Evolutionary conservation across 441 rosid genomes (phyloP).

Genomic region (Aquilaria agallochum): DNA sequence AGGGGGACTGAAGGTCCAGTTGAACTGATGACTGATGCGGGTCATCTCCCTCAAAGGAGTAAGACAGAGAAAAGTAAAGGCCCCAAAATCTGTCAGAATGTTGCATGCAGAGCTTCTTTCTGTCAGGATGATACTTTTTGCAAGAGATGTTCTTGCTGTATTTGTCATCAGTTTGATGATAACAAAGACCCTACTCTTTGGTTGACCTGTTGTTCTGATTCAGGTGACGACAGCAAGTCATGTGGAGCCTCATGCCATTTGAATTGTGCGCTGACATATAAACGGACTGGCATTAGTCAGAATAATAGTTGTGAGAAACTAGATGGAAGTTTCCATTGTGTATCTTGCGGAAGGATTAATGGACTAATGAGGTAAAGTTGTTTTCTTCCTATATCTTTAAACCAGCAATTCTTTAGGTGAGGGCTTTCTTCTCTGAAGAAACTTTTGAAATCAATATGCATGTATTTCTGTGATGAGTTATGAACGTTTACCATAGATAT

Average conservation of each 20-base stretch:
- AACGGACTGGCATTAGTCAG: constrained; percentile 34
- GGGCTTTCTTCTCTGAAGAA: no score
- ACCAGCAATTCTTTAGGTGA: no score
- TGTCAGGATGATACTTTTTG: constrained; percentile 13
- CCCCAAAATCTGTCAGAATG: constrained; percentile 33
- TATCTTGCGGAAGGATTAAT: constrained; percentile 44
- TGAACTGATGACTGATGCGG: constrained; percentile 1
- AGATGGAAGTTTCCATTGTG: constrained; percentile 45
- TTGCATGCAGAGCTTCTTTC: constrained; percentile 44
- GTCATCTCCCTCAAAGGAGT: constrained; percentile 1
- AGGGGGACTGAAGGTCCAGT: constrained; percentile 11
- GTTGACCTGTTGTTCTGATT: constrained; percentile 47
- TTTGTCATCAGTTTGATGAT: constrained; percentile 49
- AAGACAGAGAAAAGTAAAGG: constrained; percentile 7
- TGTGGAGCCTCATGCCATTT: constrained; percentile 58
- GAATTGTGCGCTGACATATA: constrained; percentile 37
- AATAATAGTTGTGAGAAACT: constrained; percentile 21
- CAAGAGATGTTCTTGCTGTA: constrained; percentile 47
- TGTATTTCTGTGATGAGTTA: no score
- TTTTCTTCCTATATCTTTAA: constrained; percentile 3
- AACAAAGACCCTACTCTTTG: constrained; percentile 67
- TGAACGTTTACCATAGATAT: no score
- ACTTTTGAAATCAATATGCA: no score
- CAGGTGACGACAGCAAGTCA: constrained; percentile 29
- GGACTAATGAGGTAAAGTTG: constrained; percentile 32